Evolutionary conservation across 306 rosid genomes (phyloP), one percentile per base, ranked within the genome.

Genomic region (Cyclanthera cordifolia): DNA sequence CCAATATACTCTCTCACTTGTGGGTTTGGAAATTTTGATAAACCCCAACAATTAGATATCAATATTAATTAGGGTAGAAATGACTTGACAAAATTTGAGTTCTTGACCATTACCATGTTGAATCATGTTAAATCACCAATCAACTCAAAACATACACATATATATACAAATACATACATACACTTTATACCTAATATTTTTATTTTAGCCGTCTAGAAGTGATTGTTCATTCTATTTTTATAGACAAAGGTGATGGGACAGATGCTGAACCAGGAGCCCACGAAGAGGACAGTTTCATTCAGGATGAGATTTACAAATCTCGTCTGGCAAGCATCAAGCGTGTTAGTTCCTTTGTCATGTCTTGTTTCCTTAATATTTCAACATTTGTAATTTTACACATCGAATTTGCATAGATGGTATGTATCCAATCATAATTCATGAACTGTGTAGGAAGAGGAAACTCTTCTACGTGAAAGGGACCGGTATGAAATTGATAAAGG

Each of bases 311-410:
- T 55, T 86, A 86, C 67, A 94, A 90, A 74, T 86, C 96, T 72
- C 90, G 97, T 72, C 76, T 94, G 65, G 88, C 99, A 78, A 90
- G 97, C 79, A 81, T 94, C 75, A 94, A 90, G 83, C 91, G 99
- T 8, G 99, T 94, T 73, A 82, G 95, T 64, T 69, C 48, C 67
- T 50, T 27, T 43, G 52, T 56, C 56, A 10, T 43, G 28, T 17
- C 53, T 20, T 37, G 90, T 52, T 57, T 49, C 60, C 56, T 16
- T 71, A 23, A 45, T 21, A 52, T 23, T 56, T 34, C 2, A 34
- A 24, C 25, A 54, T 39, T 54, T 56, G 6, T 37, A 17, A 8
- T 25, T 69, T 17, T 53, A 20, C 13, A 3, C 41, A 19, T 69
- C n/a, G 6, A 37, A 19, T 20, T 52, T 34, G 64, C 48, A 37